Percentiles rank a stretch among this genome's conserved stretches.
These are phyloP conservation scores for Botrytis medusae DNA, from an alignment of 2,329 filamentous ascomycete genomes.

Conservation along the genomic window DNA sequence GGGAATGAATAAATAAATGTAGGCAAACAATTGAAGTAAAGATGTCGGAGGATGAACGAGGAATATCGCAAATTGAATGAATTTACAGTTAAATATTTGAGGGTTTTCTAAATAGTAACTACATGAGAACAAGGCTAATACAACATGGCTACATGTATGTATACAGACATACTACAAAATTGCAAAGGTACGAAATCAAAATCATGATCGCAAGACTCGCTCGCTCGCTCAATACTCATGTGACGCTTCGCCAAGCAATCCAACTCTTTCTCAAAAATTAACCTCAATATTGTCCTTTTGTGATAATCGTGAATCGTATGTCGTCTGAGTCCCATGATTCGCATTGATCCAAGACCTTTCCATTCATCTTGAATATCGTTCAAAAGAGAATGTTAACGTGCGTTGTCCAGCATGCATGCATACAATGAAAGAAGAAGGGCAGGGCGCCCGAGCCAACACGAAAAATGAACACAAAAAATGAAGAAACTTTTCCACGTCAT, in stretches of 20 bases:
- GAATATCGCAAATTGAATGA: neutral
- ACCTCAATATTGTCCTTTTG: neutral
- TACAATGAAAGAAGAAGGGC: neutral
- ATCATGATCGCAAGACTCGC: neutral
- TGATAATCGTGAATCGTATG: constrained; percentile 1
- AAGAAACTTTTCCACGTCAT: neutral
- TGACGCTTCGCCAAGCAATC: neutral
- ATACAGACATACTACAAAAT: neutral
- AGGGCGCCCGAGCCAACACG: neutral
- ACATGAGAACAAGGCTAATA: neutral
- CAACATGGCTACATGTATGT: neutral
- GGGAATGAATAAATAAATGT: neutral
- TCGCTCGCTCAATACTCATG: neutral
- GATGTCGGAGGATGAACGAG: neutral
- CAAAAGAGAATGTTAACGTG: constrained; percentile 2
- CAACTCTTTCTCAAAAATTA: neutral
- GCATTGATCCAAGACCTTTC: neutral
- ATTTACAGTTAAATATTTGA: neutral
- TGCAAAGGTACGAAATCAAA: neutral
- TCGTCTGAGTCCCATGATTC: neutral
- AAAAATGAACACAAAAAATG: neutral
- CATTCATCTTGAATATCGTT: neutral
- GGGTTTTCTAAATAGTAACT: neutral
- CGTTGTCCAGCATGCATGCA: neutral
- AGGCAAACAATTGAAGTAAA: neutral